A percentile compares a stretch with the other conserved stretches of the same genome.
These are phyloP conservation scores for Ichthyophthirius multifiliis DNA, from an alignment of 169 alveolate species.

Conservation along the genomic window DNA sequence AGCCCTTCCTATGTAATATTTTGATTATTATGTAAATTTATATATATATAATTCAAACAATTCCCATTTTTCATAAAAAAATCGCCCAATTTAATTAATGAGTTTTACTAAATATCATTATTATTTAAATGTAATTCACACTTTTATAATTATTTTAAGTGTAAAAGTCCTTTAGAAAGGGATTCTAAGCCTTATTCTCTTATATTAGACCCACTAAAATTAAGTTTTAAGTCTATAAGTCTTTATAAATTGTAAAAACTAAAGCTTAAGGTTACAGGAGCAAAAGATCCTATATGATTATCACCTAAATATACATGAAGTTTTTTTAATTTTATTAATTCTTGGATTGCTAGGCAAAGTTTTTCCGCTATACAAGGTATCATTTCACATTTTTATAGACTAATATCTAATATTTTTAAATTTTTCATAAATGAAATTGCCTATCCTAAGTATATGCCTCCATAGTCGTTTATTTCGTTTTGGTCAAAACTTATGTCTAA, in stretches of 20 bases:
- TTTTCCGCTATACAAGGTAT: background rate
- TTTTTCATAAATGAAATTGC: no score
- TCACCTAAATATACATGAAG: background rate
- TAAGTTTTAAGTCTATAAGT: background rate
- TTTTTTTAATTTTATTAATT: background rate
- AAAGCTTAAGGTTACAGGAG: background rate
- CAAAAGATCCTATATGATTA: background rate
- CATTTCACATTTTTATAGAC: background rate
- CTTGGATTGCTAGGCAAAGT: background rate
- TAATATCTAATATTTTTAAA: background rate
- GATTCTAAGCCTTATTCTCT: background rate
- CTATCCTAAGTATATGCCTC: no score
- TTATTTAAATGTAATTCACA: background rate
- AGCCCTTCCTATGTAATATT: no score
- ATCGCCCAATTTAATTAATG: no score
- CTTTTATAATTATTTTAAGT: background rate
- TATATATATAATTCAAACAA: no score
- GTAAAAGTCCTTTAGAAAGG: background rate
- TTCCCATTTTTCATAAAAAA: no score
- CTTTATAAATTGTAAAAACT: background rate
- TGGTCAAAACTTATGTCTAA: no score
- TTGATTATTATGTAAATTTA: no score
- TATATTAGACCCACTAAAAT: background rate
- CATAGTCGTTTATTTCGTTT: no score
- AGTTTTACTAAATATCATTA: background rate